Base-by-base conservation (phyloP, 2,329 filamentous ascomycete species). In the Pseudocercospora cruenta region DNA sequence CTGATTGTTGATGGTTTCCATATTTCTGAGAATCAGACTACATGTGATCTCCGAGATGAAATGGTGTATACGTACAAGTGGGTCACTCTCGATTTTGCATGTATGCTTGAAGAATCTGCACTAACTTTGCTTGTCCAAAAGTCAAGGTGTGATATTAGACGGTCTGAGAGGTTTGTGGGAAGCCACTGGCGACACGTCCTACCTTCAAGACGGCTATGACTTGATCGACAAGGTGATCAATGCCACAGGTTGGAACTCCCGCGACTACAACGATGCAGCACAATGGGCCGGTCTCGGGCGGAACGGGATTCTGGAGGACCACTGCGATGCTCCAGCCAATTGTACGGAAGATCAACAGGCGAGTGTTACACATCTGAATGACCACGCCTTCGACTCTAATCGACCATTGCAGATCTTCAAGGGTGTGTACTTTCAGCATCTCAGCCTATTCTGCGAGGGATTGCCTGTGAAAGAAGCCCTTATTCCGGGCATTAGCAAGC, bases 11-110 rank as follows among this genome's bases (percentile, higher is more conserved):
- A 98, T 73, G 94, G 94, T 10, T 98, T 93, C 76, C 94, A 98
- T 78, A 90, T 98, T 73, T 86, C 83, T 12, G 87, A 87, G 26
- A 90, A 80, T 58, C 79, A 80, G 58, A 76, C 80, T 28, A 85
- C 69, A 5, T 77, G 94, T 77, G 92, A 97, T 75, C 78, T 87
- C 58, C 87, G 93, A 57, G 92, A 97, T 78, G 88, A 94, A 71
- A 94, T 93, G 89, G 90, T 97, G 7, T 97, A 94, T 79, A 96
- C 94, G 0, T 98, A 98, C 81, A 98, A 98, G 14, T 19, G 19
- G 39, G 39, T 45, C 14, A 45, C 14, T 45, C 39, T 16, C 39
- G 1, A 31, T 31, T 7, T 31, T 31, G 26, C 28, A 31, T 31
- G 6, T 26, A 31, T 8, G 28, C 28, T 31, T 8, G 4, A 8